These are phyloP conservation scores for Coemansia reversa DNA, from an alignment of 192 early-diverging fungal species.

Conservation along the genomic window DNA sequence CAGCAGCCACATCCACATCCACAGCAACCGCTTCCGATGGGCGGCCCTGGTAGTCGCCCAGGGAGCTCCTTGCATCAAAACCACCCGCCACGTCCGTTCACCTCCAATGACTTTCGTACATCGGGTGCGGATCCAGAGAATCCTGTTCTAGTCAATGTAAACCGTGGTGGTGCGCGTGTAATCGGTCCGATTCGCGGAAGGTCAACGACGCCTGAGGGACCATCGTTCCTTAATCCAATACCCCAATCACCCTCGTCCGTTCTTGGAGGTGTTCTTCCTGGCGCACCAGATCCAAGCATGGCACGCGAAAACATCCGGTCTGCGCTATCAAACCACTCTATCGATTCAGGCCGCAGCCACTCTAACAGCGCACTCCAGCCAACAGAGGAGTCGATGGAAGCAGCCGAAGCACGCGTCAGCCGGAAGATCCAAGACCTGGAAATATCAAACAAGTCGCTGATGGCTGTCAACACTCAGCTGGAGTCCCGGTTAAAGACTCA, in stretches of 20 bases:
- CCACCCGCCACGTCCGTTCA: conserved; percentile 35
- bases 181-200: conserved; percentile 51
- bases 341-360: conserved; percentile 36
- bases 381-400: conserved; percentile 48
- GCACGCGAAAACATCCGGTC: conserved; percentile 34
- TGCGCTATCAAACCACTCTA: conserved; percentile 43
- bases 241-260: conserved; percentile 51
- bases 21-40: conserved; percentile 24
- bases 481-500: conserved; percentile 50
- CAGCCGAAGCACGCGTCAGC: conserved; percentile 52
- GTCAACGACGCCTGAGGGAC: conserved; percentile 14
- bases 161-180: conserved; percentile 50
- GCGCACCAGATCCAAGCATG: not conserved
- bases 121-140: conserved; percentile 20
- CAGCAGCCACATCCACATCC: conserved; percentile 23
- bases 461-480: conserved; percentile 51
- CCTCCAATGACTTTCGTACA: conserved; percentile 38
- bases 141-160: conserved; percentile 46
- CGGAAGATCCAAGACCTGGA: conserved; percentile 55
- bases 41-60: conserved; percentile 25
- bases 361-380: conserved; percentile 42
- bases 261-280: conserved; percentile 28
- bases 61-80: conserved; percentile 45
- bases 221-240: conserved; percentile 48
- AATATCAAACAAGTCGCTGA: conserved; percentile 53